Conservation (phyloP, 768 basidiomycete genomes). For the Agaricus subrufescens region DNA sequence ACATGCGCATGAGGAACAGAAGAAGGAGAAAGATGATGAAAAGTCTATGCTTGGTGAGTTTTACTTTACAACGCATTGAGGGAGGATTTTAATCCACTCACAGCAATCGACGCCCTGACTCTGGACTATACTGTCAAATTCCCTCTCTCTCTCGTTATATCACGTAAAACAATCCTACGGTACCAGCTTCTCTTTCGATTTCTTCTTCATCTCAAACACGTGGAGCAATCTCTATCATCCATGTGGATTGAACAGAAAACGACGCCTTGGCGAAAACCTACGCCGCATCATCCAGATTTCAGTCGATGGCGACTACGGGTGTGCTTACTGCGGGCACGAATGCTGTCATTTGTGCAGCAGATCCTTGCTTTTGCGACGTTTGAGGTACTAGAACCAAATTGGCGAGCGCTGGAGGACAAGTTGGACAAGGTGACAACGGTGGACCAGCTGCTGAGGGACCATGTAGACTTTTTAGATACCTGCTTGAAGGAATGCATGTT, state of each 20-base stretch:
- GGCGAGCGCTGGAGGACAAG: conserved; percentile 82
- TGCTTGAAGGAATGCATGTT: conserved; percentile 98
- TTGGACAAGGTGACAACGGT: conserved; percentile 88
- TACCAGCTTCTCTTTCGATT: conserved; percentile 98
- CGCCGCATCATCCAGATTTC: conserved; percentile 60
- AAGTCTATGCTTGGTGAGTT: conserved; percentile 68
- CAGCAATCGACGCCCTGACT: conserved; percentile 88
- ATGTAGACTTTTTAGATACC: conserved; percentile 95
- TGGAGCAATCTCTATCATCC: conserved; percentile 80
- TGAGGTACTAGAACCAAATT: conserved; percentile 94
- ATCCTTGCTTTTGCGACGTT: conserved; percentile 91
- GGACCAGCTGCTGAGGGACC: conserved; percentile 91
- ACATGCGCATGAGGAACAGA: conserved; percentile 49
- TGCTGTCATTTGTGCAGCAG: conserved; percentile 94
- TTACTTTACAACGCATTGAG: background rate
- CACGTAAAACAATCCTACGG: conserved; percentile 90
- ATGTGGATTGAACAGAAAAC: conserved; percentile 98
- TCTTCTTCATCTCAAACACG: conserved; percentile 90
- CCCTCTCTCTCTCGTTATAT: conserved; percentile 94
- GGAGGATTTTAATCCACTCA: background rate
- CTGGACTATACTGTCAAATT: conserved; percentile 96
- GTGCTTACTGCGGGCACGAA: conserved; percentile 80
- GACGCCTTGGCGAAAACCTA: conserved; percentile 64
- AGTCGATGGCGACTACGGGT: conserved; percentile 85
- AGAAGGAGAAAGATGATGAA: conserved; percentile 72